Percentiles rank a stretch among this genome's conserved stretches.
phyloP scores from a whole-genome alignment of 2,329 filamentous ascomycete species.

The Simplicillium aogashimaense region DNA sequence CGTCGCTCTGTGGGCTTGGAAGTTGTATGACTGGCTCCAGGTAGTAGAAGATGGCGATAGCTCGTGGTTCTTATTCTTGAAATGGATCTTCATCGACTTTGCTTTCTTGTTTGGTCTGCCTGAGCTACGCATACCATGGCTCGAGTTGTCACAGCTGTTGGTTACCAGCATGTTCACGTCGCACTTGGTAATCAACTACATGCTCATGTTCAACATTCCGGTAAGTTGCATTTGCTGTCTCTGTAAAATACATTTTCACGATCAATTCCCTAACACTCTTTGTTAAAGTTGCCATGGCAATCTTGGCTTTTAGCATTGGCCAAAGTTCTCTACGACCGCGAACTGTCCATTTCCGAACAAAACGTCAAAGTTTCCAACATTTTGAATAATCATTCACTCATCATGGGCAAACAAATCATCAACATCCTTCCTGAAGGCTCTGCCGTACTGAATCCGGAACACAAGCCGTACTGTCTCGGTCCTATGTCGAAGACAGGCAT shows the following conservation, averaged over 20 bases:
- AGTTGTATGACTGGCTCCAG: constrained; percentile 75
- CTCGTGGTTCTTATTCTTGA: constrained; percentile 84
- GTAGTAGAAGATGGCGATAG: constrained; percentile 73
- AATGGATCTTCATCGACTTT: constrained; percentile 86
- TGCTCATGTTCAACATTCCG: constrained; percentile 88
- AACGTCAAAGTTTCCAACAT: constrained; percentile 83
- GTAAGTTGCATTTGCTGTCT: constrained; percentile 35
- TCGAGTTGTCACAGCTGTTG: constrained; percentile 75
- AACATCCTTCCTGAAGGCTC: constrained; percentile 96
- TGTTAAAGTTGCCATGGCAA: constrained; percentile 56
- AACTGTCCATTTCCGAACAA: constrained; percentile 86
- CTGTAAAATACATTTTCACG: background rate
- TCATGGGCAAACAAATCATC: constrained; percentile 93
- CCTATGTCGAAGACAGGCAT: constrained; percentile 47
- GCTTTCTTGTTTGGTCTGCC: constrained; percentile 81
- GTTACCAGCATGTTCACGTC: constrained; percentile 60
- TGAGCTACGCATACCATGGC: constrained; percentile 85
- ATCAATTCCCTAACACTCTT: background rate
- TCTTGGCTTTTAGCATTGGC: constrained; percentile 62
- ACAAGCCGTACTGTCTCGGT: constrained; percentile 72
- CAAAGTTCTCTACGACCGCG: constrained; percentile 83
- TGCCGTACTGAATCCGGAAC: constrained; percentile 76
- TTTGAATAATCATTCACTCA: constrained; percentile 84
- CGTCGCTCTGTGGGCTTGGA: constrained; percentile 65
- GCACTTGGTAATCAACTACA: constrained; percentile 66